These are phyloP conservation scores for Cystobasidium tubakii DNA, from an alignment of 768 basidiomycete genomes.

Conservation along the genomic window DNA sequence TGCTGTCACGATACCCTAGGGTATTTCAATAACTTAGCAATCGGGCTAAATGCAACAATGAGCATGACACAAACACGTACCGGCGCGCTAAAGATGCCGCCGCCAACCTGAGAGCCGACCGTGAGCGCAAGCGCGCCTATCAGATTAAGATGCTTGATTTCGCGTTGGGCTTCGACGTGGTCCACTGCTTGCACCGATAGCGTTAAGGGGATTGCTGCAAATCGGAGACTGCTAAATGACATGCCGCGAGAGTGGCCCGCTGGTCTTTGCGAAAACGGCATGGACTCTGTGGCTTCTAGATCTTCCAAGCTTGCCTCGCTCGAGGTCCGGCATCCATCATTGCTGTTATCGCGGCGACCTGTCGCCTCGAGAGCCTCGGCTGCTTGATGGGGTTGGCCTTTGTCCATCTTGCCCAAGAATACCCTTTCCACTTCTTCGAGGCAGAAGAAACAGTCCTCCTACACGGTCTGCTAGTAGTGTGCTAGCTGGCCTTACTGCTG, in stretches of 20 bases:
- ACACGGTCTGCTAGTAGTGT: neutral
- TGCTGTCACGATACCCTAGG: conserved; percentile 83
- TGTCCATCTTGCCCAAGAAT: neutral
- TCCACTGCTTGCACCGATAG: conserved; percentile 1
- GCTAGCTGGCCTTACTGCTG: conserved; percentile 3
- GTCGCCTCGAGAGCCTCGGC: neutral
- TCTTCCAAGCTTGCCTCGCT: conserved; percentile 1
- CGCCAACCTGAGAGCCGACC: conserved; percentile 41
- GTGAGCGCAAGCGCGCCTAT: conserved; percentile 39
- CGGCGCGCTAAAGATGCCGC: conserved; percentile 41
- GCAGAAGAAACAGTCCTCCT: neutral
- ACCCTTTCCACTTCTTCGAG: neutral
- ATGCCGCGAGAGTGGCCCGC: neutral
- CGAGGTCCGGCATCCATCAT: neutral
- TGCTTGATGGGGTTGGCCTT: neutral
- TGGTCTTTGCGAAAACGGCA: neutral
- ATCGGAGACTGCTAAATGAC: neutral
- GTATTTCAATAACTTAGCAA: conserved; percentile 50
- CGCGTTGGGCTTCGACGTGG: neutral
- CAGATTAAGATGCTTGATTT: conserved; percentile 33
- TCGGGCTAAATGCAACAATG: too few species aligned
- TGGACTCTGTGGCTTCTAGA: conserved; percentile 2
- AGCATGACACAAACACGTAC: neutral
- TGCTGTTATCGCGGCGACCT: neutral
- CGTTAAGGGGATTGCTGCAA: neutral